These are phyloP conservation scores for Herpetomonas tarakana DNA, from an alignment of 208 protist genomes.

Conservation along the genomic window DNA sequence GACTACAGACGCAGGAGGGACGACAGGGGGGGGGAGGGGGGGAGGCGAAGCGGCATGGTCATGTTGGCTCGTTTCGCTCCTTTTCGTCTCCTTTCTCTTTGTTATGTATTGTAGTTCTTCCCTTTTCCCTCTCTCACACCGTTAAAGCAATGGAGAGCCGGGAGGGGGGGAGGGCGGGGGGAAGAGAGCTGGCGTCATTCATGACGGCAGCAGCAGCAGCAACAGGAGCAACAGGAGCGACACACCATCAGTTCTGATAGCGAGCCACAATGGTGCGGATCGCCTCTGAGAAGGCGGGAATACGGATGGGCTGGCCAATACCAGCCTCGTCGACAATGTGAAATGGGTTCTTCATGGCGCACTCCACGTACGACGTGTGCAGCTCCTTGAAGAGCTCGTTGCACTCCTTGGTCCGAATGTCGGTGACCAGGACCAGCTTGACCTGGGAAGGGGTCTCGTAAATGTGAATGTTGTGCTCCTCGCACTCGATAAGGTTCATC, in stretches of 20 bases:
- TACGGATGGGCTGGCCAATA: constrained; percentile 83
- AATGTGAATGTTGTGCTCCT: constrained; percentile 86
- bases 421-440: constrained; percentile 77
- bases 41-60: too few species aligned
- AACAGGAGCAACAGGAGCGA: too few species aligned
- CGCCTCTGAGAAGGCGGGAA: constrained; percentile 73
- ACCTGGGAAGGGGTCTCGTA: constrained; percentile 77
- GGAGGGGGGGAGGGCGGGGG: too few species aligned
- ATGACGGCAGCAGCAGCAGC: too few species aligned
- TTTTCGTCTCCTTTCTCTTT: too few species aligned
- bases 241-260: constrained; percentile 45
- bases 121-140: too few species aligned
- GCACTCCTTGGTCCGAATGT: constrained; percentile 59
- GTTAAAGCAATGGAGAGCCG: too few species aligned
- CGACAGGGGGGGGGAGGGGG: too few species aligned
- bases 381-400: constrained; percentile 57
- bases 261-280: constrained; percentile 36
- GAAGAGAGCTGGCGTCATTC: too few species aligned
- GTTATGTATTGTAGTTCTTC: too few species aligned
- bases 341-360: constrained; percentile 83
- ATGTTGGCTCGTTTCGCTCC: too few species aligned
- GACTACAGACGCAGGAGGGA: too few species aligned
- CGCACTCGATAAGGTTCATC: constrained; percentile 80
- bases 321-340: constrained; percentile 81
- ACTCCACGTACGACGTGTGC: constrained; percentile 68